These are phyloP conservation scores for Grosmannia penicillata DNA, from an alignment of 2,329 filamentous ascomycete species.

Conservation along the genomic window DNA sequence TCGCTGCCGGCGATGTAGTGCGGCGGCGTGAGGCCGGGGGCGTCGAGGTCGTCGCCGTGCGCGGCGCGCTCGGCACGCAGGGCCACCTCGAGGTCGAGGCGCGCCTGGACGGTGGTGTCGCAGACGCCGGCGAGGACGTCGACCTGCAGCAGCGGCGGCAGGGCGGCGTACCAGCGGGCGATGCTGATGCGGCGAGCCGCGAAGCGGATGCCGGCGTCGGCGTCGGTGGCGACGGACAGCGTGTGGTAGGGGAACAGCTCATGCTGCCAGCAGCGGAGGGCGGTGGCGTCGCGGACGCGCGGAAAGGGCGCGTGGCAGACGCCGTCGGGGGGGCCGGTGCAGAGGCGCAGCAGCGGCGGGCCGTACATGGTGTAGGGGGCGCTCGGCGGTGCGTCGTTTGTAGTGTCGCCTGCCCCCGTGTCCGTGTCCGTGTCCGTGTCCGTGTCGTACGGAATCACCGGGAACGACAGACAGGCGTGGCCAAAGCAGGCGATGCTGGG, in stretches of 20 bases:
- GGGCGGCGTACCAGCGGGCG: conserved; percentile 1
- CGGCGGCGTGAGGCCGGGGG: conserved; percentile 7
- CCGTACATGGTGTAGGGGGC: conserved; percentile 20
- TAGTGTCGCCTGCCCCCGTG: background rate
- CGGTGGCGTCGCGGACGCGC: conserved; percentile 13
- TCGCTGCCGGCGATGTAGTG: too few species aligned
- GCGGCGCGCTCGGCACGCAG: conserved; percentile 15
- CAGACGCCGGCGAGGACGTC: background rate
- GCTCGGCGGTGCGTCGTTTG: background rate
- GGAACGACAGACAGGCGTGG: conserved; percentile 36
- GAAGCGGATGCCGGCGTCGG: conserved; percentile 27
- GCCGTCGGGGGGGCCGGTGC: conserved; percentile 16
- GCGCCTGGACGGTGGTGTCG: background rate
- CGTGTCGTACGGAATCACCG: conserved; percentile 20
- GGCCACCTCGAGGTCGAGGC: too few species aligned
- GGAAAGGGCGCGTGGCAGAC: conserved; percentile 1
- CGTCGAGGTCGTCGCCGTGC: conserved; percentile 7
- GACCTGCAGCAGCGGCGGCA: background rate
- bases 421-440: background rate
- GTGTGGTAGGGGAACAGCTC: conserved; percentile 37
- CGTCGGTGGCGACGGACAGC: conserved; percentile 17
- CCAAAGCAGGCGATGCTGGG: too few species aligned
- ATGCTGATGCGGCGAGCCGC: conserved; percentile 17
- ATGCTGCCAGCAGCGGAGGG: conserved; percentile 38
- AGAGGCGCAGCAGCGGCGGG: conserved; percentile 33